Percentiles rank a stretch among this genome's conserved stretches.
These are phyloP conservation scores for Isabelozyma pseudorhagii DNA, from an alignment of 805 yeast genomes.

Conservation along the genomic window DNA sequence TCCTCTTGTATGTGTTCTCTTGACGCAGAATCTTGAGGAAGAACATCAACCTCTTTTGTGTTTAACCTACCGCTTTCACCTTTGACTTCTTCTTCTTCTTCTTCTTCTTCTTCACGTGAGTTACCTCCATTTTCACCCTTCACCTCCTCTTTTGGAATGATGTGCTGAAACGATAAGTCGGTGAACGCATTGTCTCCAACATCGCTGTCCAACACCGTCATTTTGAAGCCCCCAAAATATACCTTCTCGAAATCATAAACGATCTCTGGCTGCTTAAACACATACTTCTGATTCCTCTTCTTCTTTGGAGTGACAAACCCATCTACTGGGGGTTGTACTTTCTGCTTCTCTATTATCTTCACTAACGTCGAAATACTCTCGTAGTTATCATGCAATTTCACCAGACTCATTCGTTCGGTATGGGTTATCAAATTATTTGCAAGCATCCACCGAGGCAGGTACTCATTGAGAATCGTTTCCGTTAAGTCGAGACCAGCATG, in stretches of 20 bases:
- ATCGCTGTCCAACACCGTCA: slow-evolving; percentile 16
- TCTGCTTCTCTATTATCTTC: slow-evolving; percentile 10
- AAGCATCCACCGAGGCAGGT: slow-evolving; percentile 38
- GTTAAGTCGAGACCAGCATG: slow-evolving; percentile 67
- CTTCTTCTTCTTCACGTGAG: too few species aligned
- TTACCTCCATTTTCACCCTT: not conserved
- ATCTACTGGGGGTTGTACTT: slow-evolving; percentile 2
- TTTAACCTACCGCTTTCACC: too few species aligned
- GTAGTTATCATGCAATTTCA: slow-evolving; percentile 40
- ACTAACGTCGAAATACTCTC: slow-evolving; percentile 42
- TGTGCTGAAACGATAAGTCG: slow-evolving; percentile 46
- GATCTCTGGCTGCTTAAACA: slow-evolving; percentile 26
- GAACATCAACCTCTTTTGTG: too few species aligned
- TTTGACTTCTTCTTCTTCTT: too few species aligned
- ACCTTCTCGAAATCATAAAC: slow-evolving; percentile 24
- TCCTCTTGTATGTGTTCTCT: too few species aligned
- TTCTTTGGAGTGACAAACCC: slow-evolving; percentile 17
- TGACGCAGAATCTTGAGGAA: too few species aligned
- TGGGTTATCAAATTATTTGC: slow-evolving; percentile 54
- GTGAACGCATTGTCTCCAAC: slow-evolving; percentile 48
- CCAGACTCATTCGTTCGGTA: slow-evolving; percentile 49
- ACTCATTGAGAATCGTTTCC: slow-evolving; percentile 29
- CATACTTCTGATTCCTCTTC: slow-evolving; percentile 17
- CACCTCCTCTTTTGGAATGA: not conserved
- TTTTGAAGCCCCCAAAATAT: slow-evolving; percentile 26